Evolutionary conservation across 768 basidiomycete genomes (phyloP), one percentile per base, ranked within the genome.

Genomic region (Tylopilus sp.): DNA sequence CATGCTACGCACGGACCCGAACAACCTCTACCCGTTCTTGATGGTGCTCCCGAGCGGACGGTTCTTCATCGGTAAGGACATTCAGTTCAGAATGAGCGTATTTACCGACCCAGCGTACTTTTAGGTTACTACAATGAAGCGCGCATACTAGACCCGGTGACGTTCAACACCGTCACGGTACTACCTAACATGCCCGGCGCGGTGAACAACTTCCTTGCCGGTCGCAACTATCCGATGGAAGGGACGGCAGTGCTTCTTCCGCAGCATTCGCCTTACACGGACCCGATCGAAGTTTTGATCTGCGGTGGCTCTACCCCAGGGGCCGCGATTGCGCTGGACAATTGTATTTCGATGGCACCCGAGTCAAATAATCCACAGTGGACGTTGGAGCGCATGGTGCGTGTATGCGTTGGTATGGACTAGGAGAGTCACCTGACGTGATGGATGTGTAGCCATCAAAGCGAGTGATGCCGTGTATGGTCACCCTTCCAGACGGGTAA

Each of bases 51-150:
- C 89, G 0, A 84, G 83, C 41, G 81, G 81, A 2, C 76, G 78
- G 30, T 71, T 92, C 60, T 90, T 91, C 64, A 76, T 87, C 36
- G 85, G 88, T 86, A 45, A 80, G 71, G 13, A 30, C n/a, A 33
- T n/a, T 42, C 11, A 36, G 10, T 5, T 5, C 13, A 3, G 11
- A 1, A 25, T 25, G 37, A 6, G 28, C 10, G 6, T 1, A 12
- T 29, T 1, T 11, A 22, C 45, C 46, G 28, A 48, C 33, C 11
- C 4, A 13, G 41, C 1, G 17, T n/a, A 3, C 5, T 13, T 31
- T 26, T 53, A 89, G 87, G 76, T 1, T 90, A 91, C 62, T 90
- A 83, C 72, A 91, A 92, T 55, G 86, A 91, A 67, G 89, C 89
- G 1, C 83, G 89, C 16, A 80, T 91, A 54, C 72, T 91, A 25